Evolutionary conservation across 805 yeast genomes (phyloP).

Genomic region (Saccharomyces mikatae): DNA sequence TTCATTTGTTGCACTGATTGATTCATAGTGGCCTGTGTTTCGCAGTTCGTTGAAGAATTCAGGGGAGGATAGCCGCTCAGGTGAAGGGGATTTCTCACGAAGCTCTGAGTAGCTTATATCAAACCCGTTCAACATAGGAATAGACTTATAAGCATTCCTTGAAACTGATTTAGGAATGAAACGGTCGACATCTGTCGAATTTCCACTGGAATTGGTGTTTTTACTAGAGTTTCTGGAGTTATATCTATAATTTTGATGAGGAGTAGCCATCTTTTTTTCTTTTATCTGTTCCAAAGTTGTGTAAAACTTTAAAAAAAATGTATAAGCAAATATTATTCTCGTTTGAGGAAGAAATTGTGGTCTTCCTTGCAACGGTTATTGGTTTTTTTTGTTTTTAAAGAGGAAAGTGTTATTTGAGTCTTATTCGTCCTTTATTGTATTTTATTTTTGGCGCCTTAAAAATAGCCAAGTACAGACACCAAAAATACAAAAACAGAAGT

Average conservation of each 20-base stretch:
- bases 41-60: conserved; percentile 24
- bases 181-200: conserved; percentile 28
- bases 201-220: not conserved
- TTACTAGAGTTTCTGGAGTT: not conserved
- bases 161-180: conserved; percentile 34
- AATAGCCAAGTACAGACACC: not conserved
- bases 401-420: not conserved
- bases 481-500: not conserved
- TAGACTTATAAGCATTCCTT: conserved; percentile 21
- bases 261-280: not conserved
- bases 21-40: conserved; percentile 18
- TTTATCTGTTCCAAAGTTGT: not conserved
- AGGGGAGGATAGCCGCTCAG: conserved; percentile 25
- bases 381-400: not conserved
- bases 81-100: conserved; percentile 19
- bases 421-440: not conserved
- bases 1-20: conserved; percentile 8
- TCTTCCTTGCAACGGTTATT: not conserved
- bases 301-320: not conserved
- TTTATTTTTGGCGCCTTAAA: not conserved
- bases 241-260: not conserved
- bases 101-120: conserved; percentile 5
- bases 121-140: conserved; percentile 12
- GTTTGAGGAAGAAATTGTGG: not conserved
- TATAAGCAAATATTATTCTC: not conserved